Percentiles rank a stretch among this genome's conserved stretches.
Evolutionary conservation across 805 yeast species (phyloP).

Genomic region (Nakazawaea sp.): DNA sequence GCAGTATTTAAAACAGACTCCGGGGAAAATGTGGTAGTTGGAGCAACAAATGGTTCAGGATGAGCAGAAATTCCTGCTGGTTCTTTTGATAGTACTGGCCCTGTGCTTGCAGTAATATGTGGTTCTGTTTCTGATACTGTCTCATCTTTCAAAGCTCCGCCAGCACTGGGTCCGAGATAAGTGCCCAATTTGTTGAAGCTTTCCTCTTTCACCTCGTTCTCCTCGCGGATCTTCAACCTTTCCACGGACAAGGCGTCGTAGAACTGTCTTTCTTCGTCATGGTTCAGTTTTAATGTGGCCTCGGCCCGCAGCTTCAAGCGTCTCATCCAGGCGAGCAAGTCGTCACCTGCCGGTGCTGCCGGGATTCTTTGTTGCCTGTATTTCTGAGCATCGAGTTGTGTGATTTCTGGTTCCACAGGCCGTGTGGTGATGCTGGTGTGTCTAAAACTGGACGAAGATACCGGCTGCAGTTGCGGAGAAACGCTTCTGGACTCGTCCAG

Average conservation of each 20-base stretch:
- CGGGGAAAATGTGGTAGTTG: too few relatives aligned
- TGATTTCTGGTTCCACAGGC: background rate
- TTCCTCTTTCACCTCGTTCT: slow-evolving; percentile 16
- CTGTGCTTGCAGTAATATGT: too few relatives aligned
- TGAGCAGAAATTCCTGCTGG: too few relatives aligned
- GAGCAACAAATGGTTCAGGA: too few relatives aligned
- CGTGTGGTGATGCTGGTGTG: too few relatives aligned
- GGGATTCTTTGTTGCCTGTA: background rate
- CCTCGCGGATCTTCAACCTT: slow-evolving; percentile 16
- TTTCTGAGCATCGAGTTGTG: background rate
- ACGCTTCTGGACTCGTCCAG: too few relatives aligned
- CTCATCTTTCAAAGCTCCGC: slow-evolving; percentile 8
- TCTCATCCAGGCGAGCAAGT: slow-evolving; percentile 26
- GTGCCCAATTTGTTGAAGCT: slow-evolving; percentile 18
- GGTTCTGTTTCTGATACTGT: slow-evolving; percentile 2
- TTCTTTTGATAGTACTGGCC: too few relatives aligned
- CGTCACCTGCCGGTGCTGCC: slow-evolving; percentile 10
- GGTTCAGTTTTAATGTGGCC: slow-evolving; percentile 22
- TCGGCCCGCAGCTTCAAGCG: slow-evolving; percentile 26
- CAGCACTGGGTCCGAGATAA: background rate
- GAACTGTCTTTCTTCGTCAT: slow-evolving; percentile 28
- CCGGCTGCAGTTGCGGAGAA: too few relatives aligned
- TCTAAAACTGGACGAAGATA: too few relatives aligned
- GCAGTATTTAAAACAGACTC: slow-evolving; percentile 2
- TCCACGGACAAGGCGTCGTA: slow-evolving; percentile 28